These are phyloP conservation scores for Lipomyces mesembrius DNA, from an alignment of 805 yeast species.

Conservation along the genomic window DNA sequence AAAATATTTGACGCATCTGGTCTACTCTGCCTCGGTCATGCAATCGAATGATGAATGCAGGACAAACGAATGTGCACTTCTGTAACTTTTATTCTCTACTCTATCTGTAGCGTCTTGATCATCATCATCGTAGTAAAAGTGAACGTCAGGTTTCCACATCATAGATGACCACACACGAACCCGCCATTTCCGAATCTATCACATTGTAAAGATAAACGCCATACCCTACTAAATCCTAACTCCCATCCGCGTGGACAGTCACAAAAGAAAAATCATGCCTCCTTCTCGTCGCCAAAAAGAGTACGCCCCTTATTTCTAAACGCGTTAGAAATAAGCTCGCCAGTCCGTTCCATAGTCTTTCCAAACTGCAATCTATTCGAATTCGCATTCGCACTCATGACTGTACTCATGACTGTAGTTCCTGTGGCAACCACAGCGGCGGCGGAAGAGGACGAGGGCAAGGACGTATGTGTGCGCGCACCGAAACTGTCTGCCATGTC, in stretches of 20 bases:
- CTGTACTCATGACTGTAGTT: constrained; percentile 6
- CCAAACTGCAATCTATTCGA: constrained; percentile 17
- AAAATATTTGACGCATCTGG: no score
- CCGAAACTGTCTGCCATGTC: constrained; percentile 9
- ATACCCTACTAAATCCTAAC: neutral
- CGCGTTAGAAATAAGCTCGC: neutral
- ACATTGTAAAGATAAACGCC: neutral
- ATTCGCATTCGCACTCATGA: constrained; percentile 5
- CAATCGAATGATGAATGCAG: no score
- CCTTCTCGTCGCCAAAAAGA: neutral
- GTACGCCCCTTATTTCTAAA: neutral
- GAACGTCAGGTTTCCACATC: neutral
- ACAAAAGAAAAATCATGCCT: neutral
- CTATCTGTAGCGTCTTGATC: no score
- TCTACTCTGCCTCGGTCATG: no score
- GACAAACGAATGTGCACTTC: no score
- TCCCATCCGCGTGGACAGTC: neutral
- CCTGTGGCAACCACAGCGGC: neutral
- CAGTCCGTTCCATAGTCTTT: constrained; percentile 15
- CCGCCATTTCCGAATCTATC: neutral
- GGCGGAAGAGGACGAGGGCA: neutral
- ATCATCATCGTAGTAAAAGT: no score
- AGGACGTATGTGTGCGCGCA: neutral
- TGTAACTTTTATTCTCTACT: no score
- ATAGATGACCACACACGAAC: neutral